Evolutionary conservation across 2,329 filamentous ascomycete genomes (phyloP).

Genomic region (Fusarium multiceps): DNA sequence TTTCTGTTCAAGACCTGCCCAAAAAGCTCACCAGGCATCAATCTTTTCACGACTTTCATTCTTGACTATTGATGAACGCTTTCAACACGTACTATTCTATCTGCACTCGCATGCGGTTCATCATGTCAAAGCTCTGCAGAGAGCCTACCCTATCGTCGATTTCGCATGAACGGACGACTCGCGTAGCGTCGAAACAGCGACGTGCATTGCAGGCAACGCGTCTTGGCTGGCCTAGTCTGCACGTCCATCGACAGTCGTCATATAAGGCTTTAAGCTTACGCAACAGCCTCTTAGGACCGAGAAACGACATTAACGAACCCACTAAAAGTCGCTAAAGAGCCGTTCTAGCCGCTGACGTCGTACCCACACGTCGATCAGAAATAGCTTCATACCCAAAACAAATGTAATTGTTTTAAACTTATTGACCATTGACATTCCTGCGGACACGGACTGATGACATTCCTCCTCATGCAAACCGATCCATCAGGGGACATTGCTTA

Average conservation of each 20-base stretch:
- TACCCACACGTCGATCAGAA: background rate
- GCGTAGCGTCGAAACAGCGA: background rate
- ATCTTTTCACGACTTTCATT: background rate
- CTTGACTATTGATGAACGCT: background rate
- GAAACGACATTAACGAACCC: background rate
- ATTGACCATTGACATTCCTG: background rate
- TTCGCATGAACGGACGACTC: background rate
- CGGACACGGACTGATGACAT: background rate
- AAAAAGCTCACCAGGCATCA: no score
- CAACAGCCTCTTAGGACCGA: background rate
- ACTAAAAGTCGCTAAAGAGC: background rate
- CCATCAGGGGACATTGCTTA: background rate
- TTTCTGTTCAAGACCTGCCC: background rate
- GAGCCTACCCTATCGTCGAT: background rate
- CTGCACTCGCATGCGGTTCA: background rate
- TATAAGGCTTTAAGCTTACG: background rate
- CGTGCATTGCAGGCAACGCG: background rate
- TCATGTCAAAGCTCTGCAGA: background rate
- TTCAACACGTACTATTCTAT: background rate
- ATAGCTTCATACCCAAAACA: background rate
- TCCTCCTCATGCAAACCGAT: background rate
- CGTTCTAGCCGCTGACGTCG: background rate
- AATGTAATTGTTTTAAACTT: background rate
- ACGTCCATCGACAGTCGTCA: background rate
- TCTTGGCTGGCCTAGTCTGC: background rate